These are phyloP conservation scores for Xylaria longipes DNA, from an alignment of 495 filamentous ascomycete genomes.

Conservation along the genomic window DNA sequence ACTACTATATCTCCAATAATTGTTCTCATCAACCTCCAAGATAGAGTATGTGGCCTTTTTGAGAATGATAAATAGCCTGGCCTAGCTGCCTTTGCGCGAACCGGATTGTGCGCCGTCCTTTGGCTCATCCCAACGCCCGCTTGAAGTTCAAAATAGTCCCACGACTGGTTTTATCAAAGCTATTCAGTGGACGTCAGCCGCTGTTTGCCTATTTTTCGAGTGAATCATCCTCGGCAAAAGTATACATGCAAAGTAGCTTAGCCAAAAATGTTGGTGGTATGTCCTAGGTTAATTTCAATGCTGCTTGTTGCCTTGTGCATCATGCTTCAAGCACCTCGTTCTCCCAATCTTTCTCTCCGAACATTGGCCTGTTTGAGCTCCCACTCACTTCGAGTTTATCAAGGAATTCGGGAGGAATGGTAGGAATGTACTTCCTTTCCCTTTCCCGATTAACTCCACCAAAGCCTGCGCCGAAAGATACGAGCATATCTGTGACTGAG, in stretches of 20 bases:
- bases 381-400: slow-evolving; percentile 77
- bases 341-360: slow-evolving; percentile 57
- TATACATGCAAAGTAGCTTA: background rate
- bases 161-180: background rate
- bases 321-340: slow-evolving; percentile 50
- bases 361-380: slow-evolving; percentile 45
- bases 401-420: slow-evolving; percentile 90
- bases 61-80: background rate
- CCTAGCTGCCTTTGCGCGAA: background rate
- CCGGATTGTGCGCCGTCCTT: slow-evolving; percentile 1
- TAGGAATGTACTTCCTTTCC: slow-evolving; percentile 95
- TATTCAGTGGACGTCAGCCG: background rate
- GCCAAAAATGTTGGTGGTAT: background rate
- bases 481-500: slow-evolving; percentile 95
- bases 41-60: slow-evolving; percentile 3
- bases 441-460: slow-evolving; percentile 90
- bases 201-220: slow-evolving; percentile 1
- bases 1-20: slow-evolving; percentile 3
- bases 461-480: slow-evolving; percentile 93
- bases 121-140: background rate
- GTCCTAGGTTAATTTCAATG: slow-evolving; percentile 26
- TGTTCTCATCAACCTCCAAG: background rate
- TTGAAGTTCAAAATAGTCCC: background rate
- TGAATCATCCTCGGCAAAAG: slow-evolving; percentile 2
- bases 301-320: slow-evolving; percentile 24